phyloP scores from a whole-genome alignment of 305 asterid species.

The Fraxinus platypoda region DNA sequence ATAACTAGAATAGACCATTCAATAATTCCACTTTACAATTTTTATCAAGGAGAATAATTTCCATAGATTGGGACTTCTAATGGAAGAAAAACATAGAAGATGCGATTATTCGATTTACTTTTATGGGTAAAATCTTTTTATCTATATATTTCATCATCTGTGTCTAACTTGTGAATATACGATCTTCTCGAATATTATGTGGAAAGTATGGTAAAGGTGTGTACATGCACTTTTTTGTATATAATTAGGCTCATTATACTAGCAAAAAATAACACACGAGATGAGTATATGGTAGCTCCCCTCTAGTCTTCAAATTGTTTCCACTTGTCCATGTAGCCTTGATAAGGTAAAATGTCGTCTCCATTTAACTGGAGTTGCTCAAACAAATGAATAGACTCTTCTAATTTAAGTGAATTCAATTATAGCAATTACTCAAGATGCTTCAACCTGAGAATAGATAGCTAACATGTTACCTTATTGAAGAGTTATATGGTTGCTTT shows the following conservation, averaged over 20 bases:
- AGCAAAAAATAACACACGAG: not conserved
- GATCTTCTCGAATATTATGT: not conserved
- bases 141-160: not conserved
- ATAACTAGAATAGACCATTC: not conserved
- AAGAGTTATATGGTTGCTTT: not conserved
- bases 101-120: not conserved
- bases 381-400: too few relatives aligned
- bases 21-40: not conserved
- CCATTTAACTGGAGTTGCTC: not conserved
- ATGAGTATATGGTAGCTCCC: not conserved
- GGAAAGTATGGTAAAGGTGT: too few relatives aligned
- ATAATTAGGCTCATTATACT: too few relatives aligned
- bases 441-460: not conserved
- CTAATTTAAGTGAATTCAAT: too few relatives aligned
- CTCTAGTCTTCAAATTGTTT: not conserved
- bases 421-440: not conserved
- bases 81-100: not conserved
- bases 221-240: too few relatives aligned
- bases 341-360: not conserved
- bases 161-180: too few relatives aligned
- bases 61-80: not conserved
- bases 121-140: too few relatives aligned
- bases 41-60: not conserved
- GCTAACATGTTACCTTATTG: not conserved
- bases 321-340: not conserved